A percentile compares a stretch with the other conserved stretches of the same genome.
Conservation (phyloP, 2,329 filamentous ascomycete species). For the Beauveria medogensis region DNA sequence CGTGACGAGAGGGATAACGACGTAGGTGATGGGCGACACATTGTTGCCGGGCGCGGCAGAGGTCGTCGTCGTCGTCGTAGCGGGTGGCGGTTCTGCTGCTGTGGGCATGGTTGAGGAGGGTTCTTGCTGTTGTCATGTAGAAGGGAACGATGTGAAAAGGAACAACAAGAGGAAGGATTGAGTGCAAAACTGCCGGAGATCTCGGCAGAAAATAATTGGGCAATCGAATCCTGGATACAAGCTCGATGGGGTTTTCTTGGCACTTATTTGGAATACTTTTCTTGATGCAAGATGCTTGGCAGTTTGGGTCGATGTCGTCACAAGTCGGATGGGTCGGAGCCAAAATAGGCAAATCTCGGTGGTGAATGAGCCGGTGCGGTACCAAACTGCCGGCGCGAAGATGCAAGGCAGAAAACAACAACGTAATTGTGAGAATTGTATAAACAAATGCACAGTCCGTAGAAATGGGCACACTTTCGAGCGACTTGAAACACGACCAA, state of each 20-base stretch:
- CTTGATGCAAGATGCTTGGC: neutral
- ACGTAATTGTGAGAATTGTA: neutral
- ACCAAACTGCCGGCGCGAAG: neutral
- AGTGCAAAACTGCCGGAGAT: neutral
- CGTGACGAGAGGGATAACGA: conserved; percentile 42
- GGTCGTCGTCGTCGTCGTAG: neutral
- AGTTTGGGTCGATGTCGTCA: conserved; percentile 3
- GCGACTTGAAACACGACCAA: too few species aligned
- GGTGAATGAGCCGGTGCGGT: neutral
- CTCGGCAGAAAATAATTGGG: too few species aligned
- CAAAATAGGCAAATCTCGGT: neutral
- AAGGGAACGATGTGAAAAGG: neutral
- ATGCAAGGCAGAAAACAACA: too few species aligned
- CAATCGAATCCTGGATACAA: too few species aligned
- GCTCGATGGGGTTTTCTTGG: neutral
- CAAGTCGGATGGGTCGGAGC: conserved; percentile 6
- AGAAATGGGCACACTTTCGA: too few species aligned
- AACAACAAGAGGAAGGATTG: neutral
- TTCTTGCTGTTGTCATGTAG: neutral
- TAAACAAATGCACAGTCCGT: neutral
- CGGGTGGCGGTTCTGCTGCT: conserved; percentile 1
- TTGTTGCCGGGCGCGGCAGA: neutral
- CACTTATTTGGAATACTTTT: neutral
- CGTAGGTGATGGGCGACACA: conserved; percentile 47
- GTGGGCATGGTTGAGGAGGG: neutral